Evolutionary conservation across 192 early-diverging fungal genomes (phyloP).

Genomic region (Backusella tarrabulga): DNA sequence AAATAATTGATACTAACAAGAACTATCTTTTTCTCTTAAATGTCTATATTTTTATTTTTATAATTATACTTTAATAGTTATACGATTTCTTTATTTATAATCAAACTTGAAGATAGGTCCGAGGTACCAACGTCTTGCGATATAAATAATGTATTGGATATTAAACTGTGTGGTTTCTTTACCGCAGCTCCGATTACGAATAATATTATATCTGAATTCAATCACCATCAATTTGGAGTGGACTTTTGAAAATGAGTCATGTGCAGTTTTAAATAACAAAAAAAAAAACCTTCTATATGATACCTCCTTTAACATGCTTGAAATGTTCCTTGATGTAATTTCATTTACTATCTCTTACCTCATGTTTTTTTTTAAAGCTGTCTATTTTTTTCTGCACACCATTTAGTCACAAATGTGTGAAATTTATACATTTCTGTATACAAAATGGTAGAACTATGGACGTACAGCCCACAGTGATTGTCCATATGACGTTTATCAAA

Average conservation of each 20-base stretch:
- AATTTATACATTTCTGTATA: neutral
- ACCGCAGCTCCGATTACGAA: constrained; percentile 6
- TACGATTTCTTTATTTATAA: neutral
- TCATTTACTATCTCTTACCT: neutral
- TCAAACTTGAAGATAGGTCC: neutral
- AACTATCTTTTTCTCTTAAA: neutral
- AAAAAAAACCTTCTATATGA: neutral
- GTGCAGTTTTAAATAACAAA: neutral
- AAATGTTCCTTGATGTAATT: neutral
- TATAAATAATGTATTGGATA: neutral
- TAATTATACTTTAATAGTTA: neutral
- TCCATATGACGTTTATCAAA: neutral
- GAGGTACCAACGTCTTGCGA: neutral
- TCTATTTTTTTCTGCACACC: neutral
- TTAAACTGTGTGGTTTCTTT: neutral
- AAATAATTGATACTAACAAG: neutral
- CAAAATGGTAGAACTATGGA: neutral
- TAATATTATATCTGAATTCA: neutral
- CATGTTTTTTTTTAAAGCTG: neutral
- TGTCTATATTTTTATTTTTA: neutral
- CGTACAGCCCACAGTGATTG: neutral
- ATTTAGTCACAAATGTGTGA: neutral
- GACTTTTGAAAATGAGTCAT: neutral
- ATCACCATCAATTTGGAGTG: neutral
- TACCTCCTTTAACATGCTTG: neutral